Conservation (phyloP, 2,329 filamentous ascomycete species). For the Talaromyces sp. region DNA sequence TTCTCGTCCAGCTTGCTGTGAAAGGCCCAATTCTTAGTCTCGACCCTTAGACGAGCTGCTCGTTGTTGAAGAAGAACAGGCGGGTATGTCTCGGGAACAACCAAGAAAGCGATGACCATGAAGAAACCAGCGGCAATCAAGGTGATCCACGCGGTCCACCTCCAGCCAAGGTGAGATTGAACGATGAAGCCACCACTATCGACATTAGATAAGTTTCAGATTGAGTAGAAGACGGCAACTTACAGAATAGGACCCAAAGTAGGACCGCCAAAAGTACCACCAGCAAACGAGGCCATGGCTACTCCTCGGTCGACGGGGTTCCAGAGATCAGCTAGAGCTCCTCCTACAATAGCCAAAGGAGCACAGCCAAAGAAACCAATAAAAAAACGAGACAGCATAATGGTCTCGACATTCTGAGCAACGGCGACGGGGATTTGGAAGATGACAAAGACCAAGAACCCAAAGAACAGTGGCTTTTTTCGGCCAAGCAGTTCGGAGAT, state of each 20-base stretch:
- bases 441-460: conserved; percentile 49
- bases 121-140: conserved; percentile 48
- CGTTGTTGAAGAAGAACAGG: conserved; percentile 48
- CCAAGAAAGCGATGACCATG: conserved; percentile 41
- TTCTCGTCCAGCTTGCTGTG: conserved; percentile 44
- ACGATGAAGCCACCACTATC: conserved; percentile 48
- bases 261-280: conserved; percentile 50
- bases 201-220: not conserved
- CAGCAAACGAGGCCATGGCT: conserved; percentile 46
- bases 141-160: conserved; percentile 58
- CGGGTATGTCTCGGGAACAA: conserved; percentile 52
- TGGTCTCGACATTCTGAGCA: conserved; percentile 52
- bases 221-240: conserved; percentile 8
- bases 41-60: conserved; percentile 47
- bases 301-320: conserved; percentile 47
- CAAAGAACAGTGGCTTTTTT: conserved; percentile 48
- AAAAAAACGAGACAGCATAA: conserved; percentile 55
- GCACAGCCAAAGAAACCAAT: conserved; percentile 53
- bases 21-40: conserved; percentile 48
- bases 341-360: conserved; percentile 51
- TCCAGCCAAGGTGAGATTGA: conserved; percentile 52
- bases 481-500: conserved; percentile 52
- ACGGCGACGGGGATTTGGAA: conserved; percentile 57
- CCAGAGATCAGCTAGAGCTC: conserved; percentile 51
- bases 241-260: conserved; percentile 48